Evolutionary conservation across 208 protist species (phyloP).

Genomic region (Trypanosoma conorhini): DNA sequence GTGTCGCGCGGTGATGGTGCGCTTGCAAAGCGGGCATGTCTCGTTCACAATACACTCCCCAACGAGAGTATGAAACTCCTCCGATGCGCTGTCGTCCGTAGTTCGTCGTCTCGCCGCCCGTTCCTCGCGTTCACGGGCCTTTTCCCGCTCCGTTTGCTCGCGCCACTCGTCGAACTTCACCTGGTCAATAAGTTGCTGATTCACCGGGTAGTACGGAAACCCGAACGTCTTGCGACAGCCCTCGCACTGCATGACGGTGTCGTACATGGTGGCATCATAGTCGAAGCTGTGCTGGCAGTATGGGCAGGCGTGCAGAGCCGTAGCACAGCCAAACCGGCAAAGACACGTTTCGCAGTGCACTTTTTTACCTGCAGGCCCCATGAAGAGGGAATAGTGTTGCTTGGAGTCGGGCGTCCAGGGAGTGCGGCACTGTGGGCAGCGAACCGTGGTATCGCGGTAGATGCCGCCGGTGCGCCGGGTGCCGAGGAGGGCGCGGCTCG

Average conservation of each 20-base stretch:
- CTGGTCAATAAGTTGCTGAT: constrained; percentile 67
- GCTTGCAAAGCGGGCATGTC: constrained; percentile 66
- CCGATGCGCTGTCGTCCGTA: constrained; percentile 13
- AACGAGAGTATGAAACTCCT: constrained; percentile 47
- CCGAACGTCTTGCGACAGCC: constrained; percentile 66
- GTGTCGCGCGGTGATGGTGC: constrained; percentile 50
- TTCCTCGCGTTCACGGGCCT: constrained; percentile 30
- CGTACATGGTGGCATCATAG: constrained; percentile 84
- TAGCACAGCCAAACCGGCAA: constrained; percentile 75
- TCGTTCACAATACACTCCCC: constrained; percentile 72
- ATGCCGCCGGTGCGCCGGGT: constrained; percentile 43
- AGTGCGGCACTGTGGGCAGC: constrained; percentile 76
- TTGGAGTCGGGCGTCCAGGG: constrained; percentile 70
- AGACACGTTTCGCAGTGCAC: constrained; percentile 89
- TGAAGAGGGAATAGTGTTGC: constrained; percentile 88
- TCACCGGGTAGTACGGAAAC: constrained; percentile 87
- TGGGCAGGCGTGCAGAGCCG: constrained; percentile 79
- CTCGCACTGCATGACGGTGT: constrained; percentile 46
- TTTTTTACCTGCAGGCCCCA: constrained; percentile 77
- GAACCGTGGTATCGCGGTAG: constrained; percentile 54
- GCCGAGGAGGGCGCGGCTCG: constrained; percentile 69
- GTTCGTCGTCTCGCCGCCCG: constrained; percentile 40
- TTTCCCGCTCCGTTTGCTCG: constrained; percentile 41
- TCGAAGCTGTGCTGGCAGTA: constrained; percentile 71
- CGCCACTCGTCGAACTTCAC: constrained; percentile 62